Percentiles rank a stretch among this genome's conserved stretches.
These are phyloP conservation scores for Collybia mongolica DNA, from an alignment of 768 basidiomycete genomes.

Conservation along the genomic window DNA sequence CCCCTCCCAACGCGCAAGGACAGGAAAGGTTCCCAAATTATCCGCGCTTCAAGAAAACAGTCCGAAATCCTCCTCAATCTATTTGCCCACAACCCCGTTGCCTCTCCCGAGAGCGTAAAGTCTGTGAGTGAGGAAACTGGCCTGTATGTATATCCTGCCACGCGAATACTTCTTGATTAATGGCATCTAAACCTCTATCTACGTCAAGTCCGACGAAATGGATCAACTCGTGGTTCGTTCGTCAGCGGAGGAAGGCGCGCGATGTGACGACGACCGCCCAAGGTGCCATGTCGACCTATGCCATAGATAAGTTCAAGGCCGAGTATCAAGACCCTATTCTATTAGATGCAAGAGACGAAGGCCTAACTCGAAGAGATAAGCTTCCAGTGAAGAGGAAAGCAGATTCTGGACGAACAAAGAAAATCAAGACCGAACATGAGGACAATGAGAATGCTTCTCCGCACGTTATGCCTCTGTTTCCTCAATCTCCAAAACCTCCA, in stretches of 20 bases:
- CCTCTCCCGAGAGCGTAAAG: conserved; percentile 2
- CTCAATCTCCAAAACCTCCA: too few relatives aligned
- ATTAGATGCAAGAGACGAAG: not conserved
- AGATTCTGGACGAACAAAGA: conserved; percentile 12
- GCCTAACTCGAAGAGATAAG: conserved; percentile 9
- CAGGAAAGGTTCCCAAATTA: not conserved
- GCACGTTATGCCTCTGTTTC: too few relatives aligned
- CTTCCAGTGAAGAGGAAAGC: not conserved
- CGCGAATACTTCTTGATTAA: not conserved
- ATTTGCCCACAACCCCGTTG: not conserved
- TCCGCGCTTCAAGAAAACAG: not conserved
- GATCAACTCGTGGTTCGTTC: conserved; percentile 8
- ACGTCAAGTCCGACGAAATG: conserved; percentile 5
- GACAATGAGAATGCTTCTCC: not conserved
- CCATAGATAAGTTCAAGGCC: conserved; percentile 10
- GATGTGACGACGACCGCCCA: not conserved
- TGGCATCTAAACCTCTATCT: not conserved
- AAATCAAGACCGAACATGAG: not conserved
- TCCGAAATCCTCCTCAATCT: not conserved
- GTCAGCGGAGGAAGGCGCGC: conserved; percentile 5
- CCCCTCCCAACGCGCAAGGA: not conserved
- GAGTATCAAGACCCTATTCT: conserved; percentile 11
- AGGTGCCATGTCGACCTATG: not conserved
- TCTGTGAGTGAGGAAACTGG: conserved; percentile 7
- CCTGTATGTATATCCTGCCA: conserved; percentile 4